These are phyloP conservation scores for Metarhizium humberi DNA, from an alignment of 2,329 filamentous ascomycete genomes.

Conservation along the genomic window DNA sequence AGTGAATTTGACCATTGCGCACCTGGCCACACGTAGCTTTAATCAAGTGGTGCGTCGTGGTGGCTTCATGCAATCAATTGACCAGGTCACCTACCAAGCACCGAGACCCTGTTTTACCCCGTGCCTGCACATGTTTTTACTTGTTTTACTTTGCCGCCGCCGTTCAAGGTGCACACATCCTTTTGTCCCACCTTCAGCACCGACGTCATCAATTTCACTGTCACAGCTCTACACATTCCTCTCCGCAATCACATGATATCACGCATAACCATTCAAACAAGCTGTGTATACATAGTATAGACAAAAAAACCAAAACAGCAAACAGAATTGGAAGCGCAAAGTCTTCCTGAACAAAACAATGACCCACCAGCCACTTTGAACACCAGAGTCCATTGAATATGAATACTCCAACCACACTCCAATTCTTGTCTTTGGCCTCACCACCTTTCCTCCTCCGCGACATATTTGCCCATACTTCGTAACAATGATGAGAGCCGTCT, in stretches of 20 bases:
- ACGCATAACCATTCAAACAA: not conserved
- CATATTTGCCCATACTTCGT: constrained; percentile 3
- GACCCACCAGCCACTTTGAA: not conserved
- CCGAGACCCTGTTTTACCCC: too few species aligned
- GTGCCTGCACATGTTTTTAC: too few species aligned
- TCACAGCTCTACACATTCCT: not conserved
- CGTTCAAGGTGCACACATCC: too few species aligned
- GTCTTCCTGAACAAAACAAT: not conserved
- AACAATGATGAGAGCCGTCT: not conserved
- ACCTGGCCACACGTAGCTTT: too few species aligned
- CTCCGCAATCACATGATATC: not conserved
- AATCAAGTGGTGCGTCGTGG: too few species aligned
- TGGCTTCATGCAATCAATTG: too few species aligned
- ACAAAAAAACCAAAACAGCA: not conserved
- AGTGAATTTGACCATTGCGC: too few species aligned
- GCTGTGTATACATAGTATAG: not conserved
- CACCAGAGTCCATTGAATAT: constrained; percentile 3
- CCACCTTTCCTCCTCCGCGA: not conserved
- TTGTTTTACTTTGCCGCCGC: too few species aligned
- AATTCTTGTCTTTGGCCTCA: constrained; percentile 3
- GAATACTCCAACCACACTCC: constrained; percentile 3
- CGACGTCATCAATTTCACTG: not conserved
- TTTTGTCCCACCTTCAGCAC: not conserved
- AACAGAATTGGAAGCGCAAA: not conserved
- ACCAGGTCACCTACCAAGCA: too few species aligned